Base-by-base conservation (phyloP, 75 land plant species). In the Gnetum montanum region DNA sequence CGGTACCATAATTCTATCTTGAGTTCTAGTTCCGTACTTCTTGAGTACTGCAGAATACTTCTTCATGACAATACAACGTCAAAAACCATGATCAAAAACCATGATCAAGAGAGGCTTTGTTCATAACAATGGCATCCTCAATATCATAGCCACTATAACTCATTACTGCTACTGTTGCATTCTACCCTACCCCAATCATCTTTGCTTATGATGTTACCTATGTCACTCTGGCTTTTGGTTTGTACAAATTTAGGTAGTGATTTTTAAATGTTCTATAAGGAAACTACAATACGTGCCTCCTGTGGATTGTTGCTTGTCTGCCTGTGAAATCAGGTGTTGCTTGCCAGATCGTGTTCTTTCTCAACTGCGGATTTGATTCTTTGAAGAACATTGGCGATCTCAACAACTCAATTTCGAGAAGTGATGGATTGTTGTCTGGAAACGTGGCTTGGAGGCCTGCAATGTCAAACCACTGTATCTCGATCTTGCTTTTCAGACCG, bases 121-220 rank as follows among this genome's bases (percentile, higher is more conserved):
- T 94, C 99, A 94, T 89, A 22, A 94, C 96, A 35, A 94, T 94
- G 0, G 99, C 99, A 83, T 94, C 99, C 63, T 94, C 99, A 63
- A 94, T 94, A 57, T 94, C 99, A 68, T 94, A 94, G 54, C 99
- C 99, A 81, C 96, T 94, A 56, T 89, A 94, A 60, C 99, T 94
- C 99, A 94, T 94, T 18, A 94, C 99, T 56, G 99, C 99, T 46
- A 94, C 99, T 47, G 90, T 94, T 54, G 99, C 99, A 83, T 94
- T 94, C 62, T 94, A 96, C 20, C 99, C 99, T 44, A 96, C 99
- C 25, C 99, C 99, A 67, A 94, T 83, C 68, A n/a, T 92, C 87
- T 51, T 92, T 93, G 63, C 78, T 86, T 18, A 71, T 74, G 34
- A 92, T 83, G 92, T 92, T 74, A 50, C 62, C 51, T 41, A 18